Evolutionary conservation across 192 early-diverging fungal species (phyloP).

Genomic region (Podila verticillata): DNA sequence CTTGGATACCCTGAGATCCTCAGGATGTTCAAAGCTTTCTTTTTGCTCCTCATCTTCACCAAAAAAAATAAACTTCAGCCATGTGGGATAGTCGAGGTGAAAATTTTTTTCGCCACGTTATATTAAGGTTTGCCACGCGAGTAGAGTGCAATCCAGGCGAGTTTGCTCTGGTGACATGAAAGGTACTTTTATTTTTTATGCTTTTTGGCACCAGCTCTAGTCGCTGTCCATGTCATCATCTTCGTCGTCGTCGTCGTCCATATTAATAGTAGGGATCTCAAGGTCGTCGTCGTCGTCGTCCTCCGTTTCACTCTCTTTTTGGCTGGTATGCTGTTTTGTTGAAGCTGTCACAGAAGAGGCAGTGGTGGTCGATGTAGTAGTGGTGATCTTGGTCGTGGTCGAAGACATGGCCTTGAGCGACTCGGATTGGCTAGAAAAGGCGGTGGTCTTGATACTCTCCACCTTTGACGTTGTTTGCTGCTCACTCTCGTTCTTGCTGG

Average conservation of each 20-base stretch:
- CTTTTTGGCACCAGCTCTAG: neutral
- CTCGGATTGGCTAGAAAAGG: neutral
- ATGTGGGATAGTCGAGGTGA: no score
- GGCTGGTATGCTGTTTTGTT: neutral
- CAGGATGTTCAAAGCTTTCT: no score
- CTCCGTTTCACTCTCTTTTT: neutral
- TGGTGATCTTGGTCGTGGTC: neutral
- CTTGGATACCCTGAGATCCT: no score
- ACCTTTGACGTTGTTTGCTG: neutral
- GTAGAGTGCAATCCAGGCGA: no score
- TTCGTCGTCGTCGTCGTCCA: constrained; percentile 41
- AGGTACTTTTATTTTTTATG: neutral
- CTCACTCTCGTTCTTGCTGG: neutral
- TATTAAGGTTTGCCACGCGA: no score
- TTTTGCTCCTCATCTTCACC: no score
- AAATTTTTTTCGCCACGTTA: no score
- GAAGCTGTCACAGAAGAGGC: neutral
- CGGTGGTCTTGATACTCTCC: neutral
- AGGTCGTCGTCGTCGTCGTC: constrained; percentile 34
- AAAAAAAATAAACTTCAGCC: no score
- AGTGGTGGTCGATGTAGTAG: neutral
- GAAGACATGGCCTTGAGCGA: neutral
- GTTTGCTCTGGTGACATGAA: neutral
- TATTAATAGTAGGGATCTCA: constrained; percentile 42
- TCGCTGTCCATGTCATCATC: constrained; percentile 48